phyloP scores from a whole-genome alignment of 2,329 filamentous ascomycete genomes.

The Aspergillus fumigatiaffinis region DNA sequence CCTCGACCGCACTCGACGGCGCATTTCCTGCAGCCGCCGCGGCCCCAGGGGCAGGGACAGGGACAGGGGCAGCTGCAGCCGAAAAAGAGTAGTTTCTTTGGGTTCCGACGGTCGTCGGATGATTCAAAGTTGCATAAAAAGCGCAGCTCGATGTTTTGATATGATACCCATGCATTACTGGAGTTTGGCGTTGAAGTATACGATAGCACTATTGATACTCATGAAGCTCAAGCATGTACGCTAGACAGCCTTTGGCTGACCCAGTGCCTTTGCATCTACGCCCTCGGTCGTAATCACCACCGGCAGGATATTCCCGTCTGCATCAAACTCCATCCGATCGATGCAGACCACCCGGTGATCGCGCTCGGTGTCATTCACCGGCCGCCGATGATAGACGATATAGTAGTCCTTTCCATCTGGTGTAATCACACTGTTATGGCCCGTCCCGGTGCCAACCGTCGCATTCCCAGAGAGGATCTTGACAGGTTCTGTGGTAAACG shows the following conservation, averaged over 20 bases:
- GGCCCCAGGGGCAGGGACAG: conserved; percentile 12
- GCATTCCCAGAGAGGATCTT: conserved; percentile 35
- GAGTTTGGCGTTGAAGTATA: not conserved
- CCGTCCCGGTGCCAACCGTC: conserved; percentile 31
- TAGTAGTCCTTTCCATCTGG: conserved; percentile 42
- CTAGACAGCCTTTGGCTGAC: not conserved
- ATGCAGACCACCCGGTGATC: conserved; percentile 48
- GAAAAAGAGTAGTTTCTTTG: conserved; percentile 46
- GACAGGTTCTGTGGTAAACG: conserved; percentile 36
- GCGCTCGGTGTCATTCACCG: conserved; percentile 42
- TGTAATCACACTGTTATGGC: conserved; percentile 42
- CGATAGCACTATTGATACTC: not conserved
- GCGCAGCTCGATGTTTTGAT: conserved; percentile 45
- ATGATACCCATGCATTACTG: conserved; percentile 12
- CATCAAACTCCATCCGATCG: conserved; percentile 48
- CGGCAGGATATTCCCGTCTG: conserved; percentile 41
- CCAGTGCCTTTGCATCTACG: conserved; percentile 17
- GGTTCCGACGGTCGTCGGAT: conserved; percentile 36
- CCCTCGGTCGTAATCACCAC: conserved; percentile 38
- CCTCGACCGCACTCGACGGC: conserved; percentile 18
- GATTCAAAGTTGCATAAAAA: conserved; percentile 40
- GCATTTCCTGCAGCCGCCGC: conserved; percentile 12
- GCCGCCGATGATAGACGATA: conserved; percentile 47
- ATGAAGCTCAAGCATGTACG: too few species aligned
- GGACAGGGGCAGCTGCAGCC: conserved; percentile 22